Conservation (phyloP, 73 alveolate species). For the Paraurostyla sp. region DNA sequence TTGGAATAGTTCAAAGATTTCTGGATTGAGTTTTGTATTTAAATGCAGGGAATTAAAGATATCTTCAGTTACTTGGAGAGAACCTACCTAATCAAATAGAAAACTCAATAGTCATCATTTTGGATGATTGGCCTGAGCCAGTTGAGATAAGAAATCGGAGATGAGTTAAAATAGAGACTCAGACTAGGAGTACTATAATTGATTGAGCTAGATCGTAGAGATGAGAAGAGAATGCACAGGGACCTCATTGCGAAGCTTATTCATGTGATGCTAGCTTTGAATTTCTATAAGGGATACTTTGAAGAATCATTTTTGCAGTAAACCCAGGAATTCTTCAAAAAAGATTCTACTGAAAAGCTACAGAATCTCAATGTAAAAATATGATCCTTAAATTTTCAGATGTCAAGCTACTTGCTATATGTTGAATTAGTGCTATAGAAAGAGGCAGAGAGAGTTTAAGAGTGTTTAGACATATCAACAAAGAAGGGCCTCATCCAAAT, state of each 20-base stretch:
- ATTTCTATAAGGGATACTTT: conserved; percentile 56
- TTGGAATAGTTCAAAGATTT: conserved; percentile 5
- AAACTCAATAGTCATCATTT: neutral
- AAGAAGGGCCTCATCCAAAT: neutral
- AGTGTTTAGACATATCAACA: conserved; percentile 50
- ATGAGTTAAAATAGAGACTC: conserved; percentile 7
- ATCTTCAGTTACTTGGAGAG: conserved; percentile 64
- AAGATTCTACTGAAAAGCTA: neutral
- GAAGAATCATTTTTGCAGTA: conserved; percentile 39
- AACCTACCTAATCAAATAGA: conserved; percentile 14
- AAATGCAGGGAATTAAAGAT: conserved; percentile 39
- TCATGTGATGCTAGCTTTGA: conserved; percentile 50
- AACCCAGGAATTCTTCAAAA: conserved; percentile 52
- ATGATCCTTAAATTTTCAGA: neutral
- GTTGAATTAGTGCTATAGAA: neutral
- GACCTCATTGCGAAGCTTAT: conserved; percentile 22
- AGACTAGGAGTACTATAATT: conserved; percentile 4
- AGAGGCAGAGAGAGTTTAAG: conserved; percentile 52
- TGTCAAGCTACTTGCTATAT: neutral
- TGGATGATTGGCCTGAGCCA: conserved; percentile 13
- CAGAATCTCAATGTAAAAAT: conserved; percentile 6
- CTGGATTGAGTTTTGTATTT: conserved; percentile 49
- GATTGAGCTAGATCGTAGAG: conserved; percentile 52
- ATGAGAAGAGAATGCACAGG: conserved; percentile 31
- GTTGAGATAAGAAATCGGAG: conserved; percentile 9